Conservation (phyloP, 1,284 basidiomycete species). For the Malassezia pachydermatis region DNA sequence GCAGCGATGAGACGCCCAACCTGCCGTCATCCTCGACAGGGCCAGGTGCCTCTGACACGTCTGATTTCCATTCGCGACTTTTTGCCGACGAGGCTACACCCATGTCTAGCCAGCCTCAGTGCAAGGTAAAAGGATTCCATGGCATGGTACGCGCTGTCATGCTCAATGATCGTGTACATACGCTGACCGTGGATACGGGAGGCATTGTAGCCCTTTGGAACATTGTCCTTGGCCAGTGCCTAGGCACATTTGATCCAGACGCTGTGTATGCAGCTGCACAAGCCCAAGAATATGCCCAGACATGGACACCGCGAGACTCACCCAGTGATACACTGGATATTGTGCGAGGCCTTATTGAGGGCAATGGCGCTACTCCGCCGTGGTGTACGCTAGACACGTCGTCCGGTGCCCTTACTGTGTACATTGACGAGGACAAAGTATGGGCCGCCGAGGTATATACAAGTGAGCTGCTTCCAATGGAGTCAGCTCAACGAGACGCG, state of each 20-base stretch:
- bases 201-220: conserved; percentile 85
- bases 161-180: conserved; percentile 83
- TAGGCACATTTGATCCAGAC: conserved; percentile 64
- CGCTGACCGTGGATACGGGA: conserved; percentile 74
- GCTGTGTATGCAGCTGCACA: conserved; percentile 51
- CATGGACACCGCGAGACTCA: conserved; percentile 27
- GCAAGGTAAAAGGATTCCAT: conserved; percentile 63
- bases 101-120: conserved; percentile 57
- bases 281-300: conserved; percentile 18
- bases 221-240: conserved; percentile 66
- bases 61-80: not conserved
- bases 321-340: conserved; percentile 66
- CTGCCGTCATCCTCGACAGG: not conserved
- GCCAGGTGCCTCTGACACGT: not conserved
- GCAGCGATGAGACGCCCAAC: too few species aligned
- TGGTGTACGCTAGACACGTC: conserved; percentile 88
- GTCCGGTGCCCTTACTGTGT: conserved; percentile 74
- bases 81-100: conserved; percentile 61
- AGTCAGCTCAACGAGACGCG: conserved; percentile 4
- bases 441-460: conserved; percentile 92
- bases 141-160: conserved; percentile 74
- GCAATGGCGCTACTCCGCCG: conserved; percentile 69
- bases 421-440: conserved; percentile 67
- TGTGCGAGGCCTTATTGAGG: conserved; percentile 78
- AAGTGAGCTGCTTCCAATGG: conserved; percentile 61